These are phyloP conservation scores for Suhomyces pyralidae DNA, from an alignment of 805 yeast genomes.

Conservation along the genomic window DNA sequence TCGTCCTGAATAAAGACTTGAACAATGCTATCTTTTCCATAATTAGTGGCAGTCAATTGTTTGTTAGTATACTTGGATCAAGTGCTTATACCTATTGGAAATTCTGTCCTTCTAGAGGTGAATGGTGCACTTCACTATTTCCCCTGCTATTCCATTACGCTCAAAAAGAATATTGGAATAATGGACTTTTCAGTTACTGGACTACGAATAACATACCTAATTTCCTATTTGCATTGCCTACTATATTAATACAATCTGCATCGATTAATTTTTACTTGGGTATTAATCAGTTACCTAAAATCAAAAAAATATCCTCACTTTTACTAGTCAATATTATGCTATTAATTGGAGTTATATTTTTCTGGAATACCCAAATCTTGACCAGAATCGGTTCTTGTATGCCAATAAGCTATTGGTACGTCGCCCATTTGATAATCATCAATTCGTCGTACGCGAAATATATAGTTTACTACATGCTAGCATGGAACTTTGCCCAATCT, in stretches of 20 bases:
- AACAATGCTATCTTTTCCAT: constrained; percentile 31
- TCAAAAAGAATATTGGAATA: constrained; percentile 80
- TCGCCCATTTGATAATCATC: constrained; percentile 37
- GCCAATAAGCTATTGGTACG: constrained; percentile 74
- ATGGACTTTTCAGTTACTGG: constrained; percentile 83
- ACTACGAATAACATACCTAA: constrained; percentile 77
- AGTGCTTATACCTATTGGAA: constrained; percentile 52
- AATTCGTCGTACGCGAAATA: constrained; percentile 14
- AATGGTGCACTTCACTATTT: constrained; percentile 65
- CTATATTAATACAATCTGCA: constrained; percentile 43
- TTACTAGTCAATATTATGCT: constrained; percentile 42
- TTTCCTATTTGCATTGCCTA: constrained; percentile 73
- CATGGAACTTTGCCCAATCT: constrained; percentile 71
- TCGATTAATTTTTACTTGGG: constrained; percentile 39
- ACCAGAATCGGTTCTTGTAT: constrained; percentile 75
- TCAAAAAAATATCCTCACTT: constrained; percentile 34
- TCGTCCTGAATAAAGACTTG: constrained; percentile 11
- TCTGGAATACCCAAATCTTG: constrained; percentile 85
- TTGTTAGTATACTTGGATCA: constrained; percentile 41
- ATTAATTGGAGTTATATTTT: constrained; percentile 48
- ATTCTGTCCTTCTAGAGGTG: constrained; percentile 71
- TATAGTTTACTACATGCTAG: constrained; percentile 44
- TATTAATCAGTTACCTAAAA: constrained; percentile 29
- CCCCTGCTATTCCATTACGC: constrained; percentile 69
- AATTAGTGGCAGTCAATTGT: constrained; percentile 56